Base-by-base conservation (phyloP, 106 monocot genomes). In the Alisma plantagoaquatica region DNA sequence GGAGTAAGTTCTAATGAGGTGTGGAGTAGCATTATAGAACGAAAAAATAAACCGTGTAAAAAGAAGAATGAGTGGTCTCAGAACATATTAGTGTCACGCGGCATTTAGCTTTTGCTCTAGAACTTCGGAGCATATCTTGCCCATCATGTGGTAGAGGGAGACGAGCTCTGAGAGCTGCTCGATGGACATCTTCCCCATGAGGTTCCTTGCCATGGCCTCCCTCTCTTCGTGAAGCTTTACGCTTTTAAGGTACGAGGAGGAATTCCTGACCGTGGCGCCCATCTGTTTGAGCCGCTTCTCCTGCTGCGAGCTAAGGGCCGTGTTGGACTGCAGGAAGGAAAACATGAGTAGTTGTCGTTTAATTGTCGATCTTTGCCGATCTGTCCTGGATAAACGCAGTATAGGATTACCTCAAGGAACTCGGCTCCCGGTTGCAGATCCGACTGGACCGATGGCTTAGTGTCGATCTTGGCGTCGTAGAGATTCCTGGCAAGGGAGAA, bases 281-380 rank as follows among this genome's bases (percentile, higher is more conserved):
- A 91, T 81, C 77, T 91, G 84, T 72, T 84, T 81, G 63, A 91
- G 49, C 56, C 90, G 62, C 43, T 71, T 84, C 70, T 84, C 90
- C 26, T 91, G 84, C 48, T 91, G 90, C 48, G 67, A 2, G 51
- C 77, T 91, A 59, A 91, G 47, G 7, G 66, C 73, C 3, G 62
- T 69, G 38, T 77, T 91, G 3, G 73, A 73, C 91, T 91, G 63
- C 23, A 77, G 57, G 33, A 22, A 31, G 23, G 23, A 27, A 54
- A 52, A 23, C 14, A 21, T 26, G n/a, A n/a, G n/a, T n/a, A n/a
- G n/a, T n/a, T n/a, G n/a, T n/a, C n/a, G n/a, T n/a, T n/a, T n/a
- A n/a, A n/a, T n/a, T n/a, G n/a, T n/a, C n/a, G n/a, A n/a, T n/a
- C n/a, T n/a, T n/a, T n/a, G n/a, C 18, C 0, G 14, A 26, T 52